phyloP scores from a whole-genome alignment of 305 asterid species.

The Fraxinus sp. region DNA sequence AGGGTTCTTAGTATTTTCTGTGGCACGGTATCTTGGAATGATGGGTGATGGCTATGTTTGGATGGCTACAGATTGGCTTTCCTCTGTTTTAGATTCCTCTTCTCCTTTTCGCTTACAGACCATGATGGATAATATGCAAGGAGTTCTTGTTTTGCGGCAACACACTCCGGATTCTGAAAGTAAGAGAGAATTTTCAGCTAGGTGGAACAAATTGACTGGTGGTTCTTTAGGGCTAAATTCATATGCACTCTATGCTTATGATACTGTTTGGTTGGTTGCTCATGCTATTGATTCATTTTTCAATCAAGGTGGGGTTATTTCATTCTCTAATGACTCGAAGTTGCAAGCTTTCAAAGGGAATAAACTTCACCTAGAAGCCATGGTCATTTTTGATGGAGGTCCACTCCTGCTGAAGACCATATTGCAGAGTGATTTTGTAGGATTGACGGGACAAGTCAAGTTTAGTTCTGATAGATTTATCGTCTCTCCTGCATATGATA shows the following conservation, averaged over 20 bases:
- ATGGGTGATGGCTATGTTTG: conserved; percentile 51
- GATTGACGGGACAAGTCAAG: conserved; percentile 45
- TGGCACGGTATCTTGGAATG: conserved; percentile 49
- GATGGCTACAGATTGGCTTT: conserved; percentile 57
- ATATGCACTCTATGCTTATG: conserved; percentile 45
- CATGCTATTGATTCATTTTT: conserved; percentile 44
- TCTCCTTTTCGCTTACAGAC: conserved; percentile 28
- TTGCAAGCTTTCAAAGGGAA: conserved; percentile 31
- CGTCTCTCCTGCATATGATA: conserved; percentile 44
- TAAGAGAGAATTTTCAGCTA: conserved; percentile 32
- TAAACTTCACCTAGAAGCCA: conserved; percentile 42
- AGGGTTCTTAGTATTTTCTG: conserved; percentile 43
- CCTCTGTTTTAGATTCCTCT: conserved; percentile 42
- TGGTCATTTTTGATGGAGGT: conserved; percentile 51
- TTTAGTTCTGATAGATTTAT: conserved; percentile 36
- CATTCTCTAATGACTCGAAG: conserved; percentile 41
- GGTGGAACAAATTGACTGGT: conserved; percentile 38
- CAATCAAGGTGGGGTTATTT: conserved; percentile 40
- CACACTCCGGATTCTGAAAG: conserved; percentile 43
- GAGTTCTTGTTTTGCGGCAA: conserved; percentile 43
- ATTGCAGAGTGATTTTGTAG: conserved; percentile 42
- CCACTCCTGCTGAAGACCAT: conserved; percentile 34
- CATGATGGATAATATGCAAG: conserved; percentile 42
- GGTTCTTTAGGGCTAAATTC: conserved; percentile 41
- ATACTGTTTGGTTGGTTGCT: conserved; percentile 51